Percentiles rank a stretch among this genome's conserved stretches.
phyloP scores from a whole-genome alignment of 768 basidiomycete species.

The Pleurotus platypus region DNA sequence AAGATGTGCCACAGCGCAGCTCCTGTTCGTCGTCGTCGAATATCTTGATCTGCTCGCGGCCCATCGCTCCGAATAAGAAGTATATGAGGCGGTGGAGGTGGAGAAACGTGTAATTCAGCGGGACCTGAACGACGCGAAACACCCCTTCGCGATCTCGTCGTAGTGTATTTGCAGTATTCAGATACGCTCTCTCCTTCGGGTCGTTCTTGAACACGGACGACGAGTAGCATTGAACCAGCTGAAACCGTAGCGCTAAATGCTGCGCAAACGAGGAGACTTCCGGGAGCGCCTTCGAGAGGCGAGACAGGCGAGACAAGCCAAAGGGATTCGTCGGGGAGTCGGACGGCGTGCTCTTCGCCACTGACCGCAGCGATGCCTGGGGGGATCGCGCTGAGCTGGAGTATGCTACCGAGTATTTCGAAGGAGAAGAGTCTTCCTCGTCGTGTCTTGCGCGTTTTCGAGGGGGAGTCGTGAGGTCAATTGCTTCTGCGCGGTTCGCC shows the following conservation, averaged over 20 bases:
- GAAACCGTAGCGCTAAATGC: constrained; percentile 12
- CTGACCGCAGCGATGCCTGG: background rate
- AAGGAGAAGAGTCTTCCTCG: background rate
- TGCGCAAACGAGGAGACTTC: constrained; percentile 8
- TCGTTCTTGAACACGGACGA: background rate
- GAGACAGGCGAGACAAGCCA: constrained; percentile 3
- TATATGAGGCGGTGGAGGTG: constrained; percentile 61
- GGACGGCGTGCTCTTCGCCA: constrained; percentile 8
- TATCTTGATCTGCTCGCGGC: constrained; percentile 11
- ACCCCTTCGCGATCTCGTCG: constrained; percentile 29
- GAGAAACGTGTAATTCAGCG: constrained; percentile 64
- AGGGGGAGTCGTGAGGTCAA: constrained; percentile 4
- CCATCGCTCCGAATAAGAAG: constrained; percentile 49
- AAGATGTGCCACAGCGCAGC: background rate
- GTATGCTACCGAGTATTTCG: background rate
- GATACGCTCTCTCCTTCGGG: background rate
- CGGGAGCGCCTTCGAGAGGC: constrained; percentile 7
- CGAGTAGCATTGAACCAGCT: constrained; percentile 3
- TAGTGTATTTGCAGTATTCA: background rate
- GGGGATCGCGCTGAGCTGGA: background rate
- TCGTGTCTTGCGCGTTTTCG: constrained; percentile 3
- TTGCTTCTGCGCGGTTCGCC: background rate
- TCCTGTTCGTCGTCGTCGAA: constrained; percentile 1
- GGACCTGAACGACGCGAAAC: constrained; percentile 66
- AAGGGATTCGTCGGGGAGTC: constrained; percentile 14